Conservation (phyloP, 352 stramenopile genomes). For the Phytophthora cryptogea region DNA sequence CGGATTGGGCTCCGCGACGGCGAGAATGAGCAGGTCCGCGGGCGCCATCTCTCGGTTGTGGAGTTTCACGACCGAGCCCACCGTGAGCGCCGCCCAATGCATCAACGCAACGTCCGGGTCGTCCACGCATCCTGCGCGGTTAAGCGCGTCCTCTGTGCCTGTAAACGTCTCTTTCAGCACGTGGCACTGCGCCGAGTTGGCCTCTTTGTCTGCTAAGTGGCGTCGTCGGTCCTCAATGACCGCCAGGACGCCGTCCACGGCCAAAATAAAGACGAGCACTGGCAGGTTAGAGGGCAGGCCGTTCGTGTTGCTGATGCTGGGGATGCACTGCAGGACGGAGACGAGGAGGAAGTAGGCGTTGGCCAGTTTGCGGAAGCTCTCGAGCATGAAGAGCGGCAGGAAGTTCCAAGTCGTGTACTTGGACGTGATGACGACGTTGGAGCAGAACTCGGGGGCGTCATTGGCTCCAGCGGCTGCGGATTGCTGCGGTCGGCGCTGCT, state of each 20-base stretch:
- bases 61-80: conserved; percentile 86
- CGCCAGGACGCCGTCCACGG: conserved; percentile 84
- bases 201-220: conserved; percentile 79
- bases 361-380: conserved; percentile 86
- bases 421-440: conserved; percentile 91
- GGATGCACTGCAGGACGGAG: conserved; percentile 82
- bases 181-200: conserved; percentile 76
- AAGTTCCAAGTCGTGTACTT: conserved; percentile 93
- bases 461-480: conserved; percentile 7
- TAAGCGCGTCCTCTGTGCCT: conserved; percentile 32
- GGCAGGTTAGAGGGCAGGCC: conserved; percentile 80
- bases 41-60: conserved; percentile 80
- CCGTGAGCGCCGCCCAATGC: conserved; percentile 74
- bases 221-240: conserved; percentile 85
- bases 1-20: conserved; percentile 68
- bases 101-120: conserved; percentile 57
- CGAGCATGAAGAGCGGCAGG: conserved; percentile 87
- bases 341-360: conserved; percentile 95
- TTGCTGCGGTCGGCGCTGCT: conserved; percentile 12
- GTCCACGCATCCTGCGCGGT: conserved; percentile 30
- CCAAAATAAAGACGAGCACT: conserved; percentile 89
- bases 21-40: conserved; percentile 86
- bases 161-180: conserved; percentile 60
- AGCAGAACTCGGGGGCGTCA: conserved; percentile 46
- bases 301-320: conserved; percentile 83